Evolutionary conservation across 805 yeast species (phyloP), one percentile per base, ranked within the genome.

Genomic region (Candida xyloterini): DNA sequence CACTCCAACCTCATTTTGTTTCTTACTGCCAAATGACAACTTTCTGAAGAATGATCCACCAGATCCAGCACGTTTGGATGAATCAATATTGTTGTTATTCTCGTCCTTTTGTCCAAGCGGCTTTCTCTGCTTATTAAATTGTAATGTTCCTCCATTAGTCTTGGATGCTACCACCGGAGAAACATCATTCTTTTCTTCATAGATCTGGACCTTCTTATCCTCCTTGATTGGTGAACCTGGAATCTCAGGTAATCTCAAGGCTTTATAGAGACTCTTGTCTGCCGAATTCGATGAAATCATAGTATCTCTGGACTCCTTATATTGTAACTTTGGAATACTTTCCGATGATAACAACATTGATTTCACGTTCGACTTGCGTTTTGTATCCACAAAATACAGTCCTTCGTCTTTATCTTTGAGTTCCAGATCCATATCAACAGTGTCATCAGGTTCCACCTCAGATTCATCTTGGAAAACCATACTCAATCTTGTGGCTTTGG

Each of bases 1-100:
- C 30, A 35, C 11, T 16, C 18, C 41, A 25, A 30, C 25, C 30
- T 30, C 26, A 8, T 14, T 21, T 4, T 26, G 27, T 56, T 68
- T 68, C 50, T 64, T 70, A 11, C 66, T 50, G 21, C 78, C 77
- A 68, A 76, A 71, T 8, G 78, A 72, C 25, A 76, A 52, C 50
- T 75, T 76, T 40, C 79, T 57, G 61, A 76, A 74, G 42, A 65
- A 59, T 9, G 61, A 59, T 15, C 49, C 38, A 10, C 39, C 35
- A 11, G 43, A 39, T 15, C 28, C 38, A 10, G 56, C 46, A 22
- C 59, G 45, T 28, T 42, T 44, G 37, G 50, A 44, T 11, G 38
- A 27, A 8, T 46, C 52, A 26, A 42, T 43, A n/a, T 31, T 42
- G 15, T 44, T 32, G 31, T 40, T 33, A 11, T 46, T 40, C 20